Base-by-base conservation (phyloP, 805 yeast genomes). In the Scheffersomyces ergatensis region DNA sequence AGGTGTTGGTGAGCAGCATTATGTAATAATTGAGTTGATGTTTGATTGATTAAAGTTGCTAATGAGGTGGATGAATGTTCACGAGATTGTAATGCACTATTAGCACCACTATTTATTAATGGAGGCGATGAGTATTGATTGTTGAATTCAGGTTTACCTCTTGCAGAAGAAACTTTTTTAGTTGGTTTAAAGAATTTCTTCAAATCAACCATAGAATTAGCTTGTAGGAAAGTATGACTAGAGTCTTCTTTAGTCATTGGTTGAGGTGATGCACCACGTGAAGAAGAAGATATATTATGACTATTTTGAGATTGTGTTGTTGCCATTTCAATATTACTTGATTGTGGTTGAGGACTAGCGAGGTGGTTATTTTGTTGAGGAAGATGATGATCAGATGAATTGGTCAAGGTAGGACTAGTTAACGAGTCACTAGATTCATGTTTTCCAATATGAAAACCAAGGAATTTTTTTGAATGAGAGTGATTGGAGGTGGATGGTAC, bases 101-200 rank as follows among this genome's bases (percentile, higher is more conserved):
- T 9, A 21, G 38, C 16, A 14, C 21, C 24, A 34, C 33, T 19
- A 19, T 25, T 25, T 21, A 21, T 21, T 9, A 21, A 21, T 21
- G 24, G 9, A 11, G 60, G 48, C n/a, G 63, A 50, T 40, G 58
- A 63, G 20, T 59, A 36, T 37, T 55, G 53, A 37, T 51, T 57
- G 23, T 47, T 47, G 35, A 59, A 60, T 6, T 50, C 49, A 8
- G 40, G 40, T 15, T 49, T 50, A 13, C 37, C 43, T 31, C 50
- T 51, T 2, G 53, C 27, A 13, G 47, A 33, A 16, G 62, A 48
- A 25, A 44, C 48, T 42, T 66, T 67, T 42, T 63, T 74, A 6
- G 70, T 60, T 4, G 87, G 85, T 54, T 85, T 78, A 59, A 84
- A 84, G 50, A 84, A 82, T 53, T 86, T 72, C 55, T 83, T 84